Percentiles rank a stretch among this genome's conserved stretches.
These are phyloP conservation scores for Podospora australis DNA, from an alignment of 495 filamentous ascomycete species.

Conservation along the genomic window DNA sequence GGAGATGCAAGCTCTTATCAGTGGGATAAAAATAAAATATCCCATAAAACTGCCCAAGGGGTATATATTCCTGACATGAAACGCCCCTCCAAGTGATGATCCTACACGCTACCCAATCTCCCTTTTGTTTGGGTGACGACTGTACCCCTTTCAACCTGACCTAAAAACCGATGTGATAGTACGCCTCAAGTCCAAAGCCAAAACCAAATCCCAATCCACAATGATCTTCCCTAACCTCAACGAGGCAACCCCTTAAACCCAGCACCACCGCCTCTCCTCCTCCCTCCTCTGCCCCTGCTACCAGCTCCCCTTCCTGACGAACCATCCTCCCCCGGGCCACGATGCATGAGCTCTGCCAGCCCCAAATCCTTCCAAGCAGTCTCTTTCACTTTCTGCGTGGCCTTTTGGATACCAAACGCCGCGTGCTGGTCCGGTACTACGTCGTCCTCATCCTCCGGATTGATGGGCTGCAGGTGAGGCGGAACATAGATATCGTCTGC, in stretches of 20 bases:
- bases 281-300: constrained; percentile 7
- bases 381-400: constrained; percentile 65
- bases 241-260: constrained; percentile 40
- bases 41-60: too few relatives aligned
- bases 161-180: too few relatives aligned
- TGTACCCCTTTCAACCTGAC: too few relatives aligned
- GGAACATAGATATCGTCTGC: constrained; percentile 80
- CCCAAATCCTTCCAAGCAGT: constrained; percentile 84
- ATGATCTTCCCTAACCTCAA: too few relatives aligned
- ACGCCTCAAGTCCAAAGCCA: too few relatives aligned
- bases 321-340: constrained; percentile 34
- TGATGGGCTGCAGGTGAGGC: constrained; percentile 82
- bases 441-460: constrained; percentile 97
- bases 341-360: constrained; percentile 60
- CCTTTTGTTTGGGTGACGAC: too few relatives aligned
- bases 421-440: constrained; percentile 97
- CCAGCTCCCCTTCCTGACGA: neutral
- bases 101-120: too few relatives aligned
- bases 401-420: constrained; percentile 88
- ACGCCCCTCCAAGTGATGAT: too few relatives aligned
- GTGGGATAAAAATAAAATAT: too few relatives aligned
- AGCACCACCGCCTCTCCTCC: constrained; percentile 7
- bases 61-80: too few relatives aligned
- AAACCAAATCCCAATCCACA: too few relatives aligned
- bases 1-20: too few relatives aligned